A percentile compares a stretch with the other conserved stretches of the same genome.
phyloP scores from a whole-genome alignment of 2,329 filamentous ascomycete genomes.

The Chaetomiaceae sp. region DNA sequence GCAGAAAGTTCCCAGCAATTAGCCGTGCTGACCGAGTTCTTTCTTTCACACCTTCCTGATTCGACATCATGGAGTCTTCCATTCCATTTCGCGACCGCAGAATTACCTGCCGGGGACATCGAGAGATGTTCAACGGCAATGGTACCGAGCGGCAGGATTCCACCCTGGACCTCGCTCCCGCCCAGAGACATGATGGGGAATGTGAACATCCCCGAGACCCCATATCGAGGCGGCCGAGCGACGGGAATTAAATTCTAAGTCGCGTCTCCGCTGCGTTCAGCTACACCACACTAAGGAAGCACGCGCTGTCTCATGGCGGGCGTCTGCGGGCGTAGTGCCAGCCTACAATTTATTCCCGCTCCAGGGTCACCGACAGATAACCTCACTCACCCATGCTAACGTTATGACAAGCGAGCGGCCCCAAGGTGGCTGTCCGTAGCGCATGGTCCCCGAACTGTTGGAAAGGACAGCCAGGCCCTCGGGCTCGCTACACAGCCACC shows the following conservation, averaged over 20 bases:
- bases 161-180: constrained; percentile 2
- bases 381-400: neutral
- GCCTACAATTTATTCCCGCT: neutral
- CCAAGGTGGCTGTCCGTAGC: neutral
- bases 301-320: neutral
- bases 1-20: neutral
- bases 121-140: neutral
- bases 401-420: constrained; percentile 1
- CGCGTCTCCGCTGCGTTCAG: neutral
- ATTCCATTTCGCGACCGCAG: neutral
- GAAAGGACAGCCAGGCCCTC: neutral
- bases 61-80: neutral
- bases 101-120: neutral
- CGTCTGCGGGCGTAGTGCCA: neutral
- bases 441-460: neutral
- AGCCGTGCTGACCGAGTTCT: neutral
- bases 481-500: constrained; percentile 19
- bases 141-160: constrained; percentile 6
- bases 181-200: neutral
- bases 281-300: neutral
- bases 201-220: neutral
- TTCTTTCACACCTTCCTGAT: constrained; percentile 10
- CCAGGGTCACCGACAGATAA: neutral
- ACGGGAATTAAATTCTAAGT: neutral
- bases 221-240: neutral